Evolutionary conservation across 306 rosid species (phyloP).

Genomic region (Lathyrus oleraceus): DNA sequence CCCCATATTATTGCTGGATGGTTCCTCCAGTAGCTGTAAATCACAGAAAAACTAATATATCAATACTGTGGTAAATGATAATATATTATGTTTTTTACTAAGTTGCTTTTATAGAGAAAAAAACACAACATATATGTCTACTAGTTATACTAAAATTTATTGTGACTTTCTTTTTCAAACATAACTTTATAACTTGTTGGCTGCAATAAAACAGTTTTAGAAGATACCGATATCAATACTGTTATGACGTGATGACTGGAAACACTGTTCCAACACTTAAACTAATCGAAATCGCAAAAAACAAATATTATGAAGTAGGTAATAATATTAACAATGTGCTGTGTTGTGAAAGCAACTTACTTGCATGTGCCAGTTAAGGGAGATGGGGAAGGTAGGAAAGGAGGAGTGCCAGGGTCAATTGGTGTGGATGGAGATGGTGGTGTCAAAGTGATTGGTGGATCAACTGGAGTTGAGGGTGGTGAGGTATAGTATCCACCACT

Average conservation of each 20-base stretch:
- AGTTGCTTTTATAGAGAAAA: background rate
- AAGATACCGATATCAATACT: too few species aligned
- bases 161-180: background rate
- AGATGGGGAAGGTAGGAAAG: constrained; percentile 64
- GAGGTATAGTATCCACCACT: constrained; percentile 54
- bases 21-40: constrained; percentile 77
- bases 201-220: too few species aligned
- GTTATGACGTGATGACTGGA: too few species aligned
- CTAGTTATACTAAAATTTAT: background rate
- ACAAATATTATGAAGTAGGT: background rate
- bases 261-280: too few species aligned
- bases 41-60: background rate
- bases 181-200: background rate
- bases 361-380: constrained; percentile 87
- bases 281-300: background rate
- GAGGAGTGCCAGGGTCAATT: constrained; percentile 57
- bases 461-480: constrained; percentile 49
- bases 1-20: constrained; percentile 88
- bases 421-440: constrained; percentile 72
- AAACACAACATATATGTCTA: background rate
- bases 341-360: constrained; percentile 52
- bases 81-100: too few species aligned
- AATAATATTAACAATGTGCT: background rate
- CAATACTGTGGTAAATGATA: too few species aligned
- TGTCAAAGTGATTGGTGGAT: background rate